These are phyloP conservation scores for Acacia confusa DNA, from an alignment of 306 rosid genomes.

Conservation along the genomic window DNA sequence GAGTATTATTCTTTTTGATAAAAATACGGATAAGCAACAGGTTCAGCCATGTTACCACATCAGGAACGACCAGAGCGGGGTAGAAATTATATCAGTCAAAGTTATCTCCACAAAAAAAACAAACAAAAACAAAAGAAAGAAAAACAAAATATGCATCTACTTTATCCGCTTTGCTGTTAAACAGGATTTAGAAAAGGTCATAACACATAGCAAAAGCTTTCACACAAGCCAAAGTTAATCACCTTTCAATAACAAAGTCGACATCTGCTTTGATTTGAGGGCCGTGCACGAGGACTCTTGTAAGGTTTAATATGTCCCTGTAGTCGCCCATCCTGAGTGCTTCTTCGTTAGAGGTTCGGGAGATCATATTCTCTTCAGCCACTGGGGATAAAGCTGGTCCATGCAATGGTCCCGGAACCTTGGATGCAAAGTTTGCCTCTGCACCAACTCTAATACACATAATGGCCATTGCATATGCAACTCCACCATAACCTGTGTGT, in stretches of 20 bases:
- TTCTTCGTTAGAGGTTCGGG: conserved; percentile 61
- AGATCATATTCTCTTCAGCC: conserved; percentile 45
- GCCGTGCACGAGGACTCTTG: conserved; percentile 79
- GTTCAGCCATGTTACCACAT: neutral
- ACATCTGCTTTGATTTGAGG: conserved; percentile 91
- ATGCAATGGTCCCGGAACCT: conserved; percentile 44
- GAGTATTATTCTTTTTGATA: neutral
- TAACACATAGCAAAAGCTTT: neutral
- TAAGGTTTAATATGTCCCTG: conserved; percentile 91
- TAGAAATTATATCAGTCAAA: neutral
- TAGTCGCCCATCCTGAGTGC: conserved; percentile 82
- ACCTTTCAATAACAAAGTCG: conserved; percentile 85
- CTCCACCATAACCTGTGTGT: conserved; percentile 96
- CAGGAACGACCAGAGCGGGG: neutral
- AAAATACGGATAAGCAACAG: neutral
- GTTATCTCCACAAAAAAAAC: neutral
- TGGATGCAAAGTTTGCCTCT: conserved; percentile 47
- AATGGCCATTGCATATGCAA: conserved; percentile 83
- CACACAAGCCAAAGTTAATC: conserved; percentile 7
- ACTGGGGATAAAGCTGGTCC: conserved; percentile 32
- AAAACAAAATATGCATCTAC: neutral
- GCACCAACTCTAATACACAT: conserved; percentile 66
- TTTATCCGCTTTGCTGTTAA: neutral
- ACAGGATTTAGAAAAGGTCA: neutral
- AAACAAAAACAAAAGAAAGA: neutral